These are phyloP conservation scores for Leccinum broughii DNA, from an alignment of 768 basidiomycete genomes.

Conservation along the genomic window DNA sequence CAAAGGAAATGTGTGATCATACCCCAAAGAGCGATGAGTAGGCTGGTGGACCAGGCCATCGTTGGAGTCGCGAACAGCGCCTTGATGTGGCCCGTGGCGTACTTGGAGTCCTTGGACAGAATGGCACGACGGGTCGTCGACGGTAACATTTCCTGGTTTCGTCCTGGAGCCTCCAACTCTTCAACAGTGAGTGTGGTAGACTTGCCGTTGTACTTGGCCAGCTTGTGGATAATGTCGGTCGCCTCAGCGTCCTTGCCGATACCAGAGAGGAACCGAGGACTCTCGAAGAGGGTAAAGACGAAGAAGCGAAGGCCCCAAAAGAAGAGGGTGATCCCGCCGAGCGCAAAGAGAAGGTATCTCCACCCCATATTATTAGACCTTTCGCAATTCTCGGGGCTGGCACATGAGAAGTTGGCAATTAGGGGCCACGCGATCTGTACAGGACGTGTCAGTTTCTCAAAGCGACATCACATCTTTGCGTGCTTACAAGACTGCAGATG, in stretches of 20 bases:
- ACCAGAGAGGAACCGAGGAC: constrained; percentile 58
- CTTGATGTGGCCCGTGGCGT: constrained; percentile 47
- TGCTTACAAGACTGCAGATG: constrained; percentile 44
- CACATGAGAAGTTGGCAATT: constrained; percentile 55
- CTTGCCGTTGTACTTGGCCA: constrained; percentile 53
- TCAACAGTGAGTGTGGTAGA: constrained; percentile 44
- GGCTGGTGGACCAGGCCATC: constrained; percentile 63
- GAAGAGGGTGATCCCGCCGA: constrained; percentile 53
- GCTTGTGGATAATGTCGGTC: constrained; percentile 44
- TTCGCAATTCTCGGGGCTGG: constrained; percentile 35
- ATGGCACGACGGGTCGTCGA: constrained; percentile 21
- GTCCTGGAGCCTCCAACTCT: constrained; percentile 40
- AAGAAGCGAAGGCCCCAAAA: constrained; percentile 56
- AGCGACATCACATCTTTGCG: not conserved
- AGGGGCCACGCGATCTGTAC: constrained; percentile 60
- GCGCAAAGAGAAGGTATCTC: constrained; percentile 56
- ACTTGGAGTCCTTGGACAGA: constrained; percentile 44
- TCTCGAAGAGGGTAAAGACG: constrained; percentile 53
- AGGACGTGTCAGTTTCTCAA: not conserved
- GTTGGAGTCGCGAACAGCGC: constrained; percentile 62
- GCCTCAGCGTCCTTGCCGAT: constrained; percentile 54
- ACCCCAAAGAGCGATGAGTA: constrained; percentile 53
- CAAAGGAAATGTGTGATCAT: constrained; percentile 21
- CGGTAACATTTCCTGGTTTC: constrained; percentile 11
- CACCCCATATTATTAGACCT: constrained; percentile 60